These are phyloP conservation scores for Sherardia arvensis DNA, from an alignment of 257 asterid genomes.

Conservation along the genomic window DNA sequence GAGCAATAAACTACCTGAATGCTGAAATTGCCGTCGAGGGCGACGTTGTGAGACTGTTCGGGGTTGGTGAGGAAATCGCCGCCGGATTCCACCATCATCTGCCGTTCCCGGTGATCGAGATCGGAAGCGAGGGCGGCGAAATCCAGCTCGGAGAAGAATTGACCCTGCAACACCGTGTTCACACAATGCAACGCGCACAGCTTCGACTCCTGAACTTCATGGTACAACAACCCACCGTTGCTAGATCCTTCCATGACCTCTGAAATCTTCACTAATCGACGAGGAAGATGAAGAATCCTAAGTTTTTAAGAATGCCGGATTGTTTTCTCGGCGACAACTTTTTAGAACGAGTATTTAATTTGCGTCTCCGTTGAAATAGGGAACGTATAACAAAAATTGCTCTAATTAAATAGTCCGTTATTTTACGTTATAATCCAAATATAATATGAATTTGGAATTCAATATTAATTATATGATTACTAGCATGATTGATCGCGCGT, in stretches of 20 bases:
- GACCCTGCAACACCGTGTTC: conserved; percentile 94
- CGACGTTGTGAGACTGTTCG: conserved; percentile 32
- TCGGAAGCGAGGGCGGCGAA: conserved; percentile 97
- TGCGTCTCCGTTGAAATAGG: not conserved
- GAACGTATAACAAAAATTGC: not conserved
- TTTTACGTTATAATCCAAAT: no score
- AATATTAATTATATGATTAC: no score
- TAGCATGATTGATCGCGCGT: no score
- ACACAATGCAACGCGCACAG: conserved; percentile 99
- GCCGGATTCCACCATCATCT: conserved; percentile 79
- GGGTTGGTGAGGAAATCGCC: conserved; percentile 55
- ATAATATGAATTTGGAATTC: no score
- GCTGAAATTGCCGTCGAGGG: conserved; percentile 40
- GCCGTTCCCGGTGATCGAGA: conserved; percentile 81
- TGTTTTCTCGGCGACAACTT: not conserved
- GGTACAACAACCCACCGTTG: conserved; percentile 97
- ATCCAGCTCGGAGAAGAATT: conserved; percentile 95
- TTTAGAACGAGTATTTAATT: not conserved
- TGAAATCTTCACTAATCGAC: not conserved
- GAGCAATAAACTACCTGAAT: conserved; percentile 27
- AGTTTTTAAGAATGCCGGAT: not conserved
- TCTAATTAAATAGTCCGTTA: no score
- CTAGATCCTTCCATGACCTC: conserved; percentile 48
- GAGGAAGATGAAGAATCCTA: not conserved
- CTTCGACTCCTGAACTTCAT: conserved; percentile 99